Base-by-base conservation (phyloP, 2,329 filamentous ascomycete genomes). In the Calonectria henricotiae region DNA sequence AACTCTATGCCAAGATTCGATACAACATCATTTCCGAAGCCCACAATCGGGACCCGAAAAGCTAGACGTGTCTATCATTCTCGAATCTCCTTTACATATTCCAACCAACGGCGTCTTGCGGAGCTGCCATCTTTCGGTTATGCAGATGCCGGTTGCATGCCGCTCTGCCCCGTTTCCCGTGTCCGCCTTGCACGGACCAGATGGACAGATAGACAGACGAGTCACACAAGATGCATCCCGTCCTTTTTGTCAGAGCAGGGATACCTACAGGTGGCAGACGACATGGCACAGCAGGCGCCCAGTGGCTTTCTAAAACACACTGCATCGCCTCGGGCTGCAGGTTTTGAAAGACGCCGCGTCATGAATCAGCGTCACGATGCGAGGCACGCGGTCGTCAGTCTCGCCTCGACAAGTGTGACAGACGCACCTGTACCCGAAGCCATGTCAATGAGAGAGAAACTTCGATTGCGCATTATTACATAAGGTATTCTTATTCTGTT, bases 261-360 rank as follows among this genome's bases (percentile, higher is more conserved):
- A 27, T 23, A 23, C 35, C 27, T 35, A 23, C 20, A 55, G 44
- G 54, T 62, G 46, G 37, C 47, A 58, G 46, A 39, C 47, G 47
- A 64, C 37, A 41, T 51, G 41, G 4, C 58, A 67, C 58, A n/a
- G 15, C 58, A 63, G 32, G 37, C 20, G 58, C 43, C 51, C 60
- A 65, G 41, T 47, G 37, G 32, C 20, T 35, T 32, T 46, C 20
- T 65, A 54, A 69, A 69, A 62, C 62, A 35, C 44, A 13, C 32
- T 20, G 23, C 32, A n/a, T 60, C 32, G n/a, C n/a, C 8, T 27
- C 47, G 23, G 30, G 60, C 20, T 25, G 55, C 23, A 49, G 20
- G 47, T 39, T 37, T 60, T 23, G 41, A 64, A 43, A 63, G 30
- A 25, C 27, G 27, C 12, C 41, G 51, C 20, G n/a, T 27, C 17